A percentile compares a stretch with the other conserved stretches of the same genome.
Conservation (phyloP, 805 yeast genomes). For the Saccharomyces mikatae region DNA sequence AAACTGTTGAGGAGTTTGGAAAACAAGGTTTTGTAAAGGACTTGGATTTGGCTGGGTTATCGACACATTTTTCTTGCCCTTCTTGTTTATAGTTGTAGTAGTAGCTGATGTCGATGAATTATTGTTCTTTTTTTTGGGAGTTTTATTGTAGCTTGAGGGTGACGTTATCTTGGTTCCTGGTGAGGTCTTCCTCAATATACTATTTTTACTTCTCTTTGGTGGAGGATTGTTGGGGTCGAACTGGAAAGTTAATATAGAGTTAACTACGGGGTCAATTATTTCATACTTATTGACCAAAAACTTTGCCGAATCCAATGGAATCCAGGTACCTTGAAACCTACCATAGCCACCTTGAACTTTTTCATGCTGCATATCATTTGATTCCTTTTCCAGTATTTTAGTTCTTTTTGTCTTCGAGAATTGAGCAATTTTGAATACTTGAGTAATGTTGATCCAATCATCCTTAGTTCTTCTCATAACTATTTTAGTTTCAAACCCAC, state of each 20-base stretch:
- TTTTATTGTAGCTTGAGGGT: conserved; percentile 30
- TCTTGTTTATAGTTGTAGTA: conserved; percentile 6
- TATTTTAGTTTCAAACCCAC: conserved; percentile 35
- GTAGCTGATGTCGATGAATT: conserved; percentile 2
- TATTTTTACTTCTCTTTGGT: conserved; percentile 33
- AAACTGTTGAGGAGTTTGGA: conserved; percentile 28
- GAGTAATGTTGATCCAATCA: conserved; percentile 90
- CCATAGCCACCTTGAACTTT: conserved; percentile 85
- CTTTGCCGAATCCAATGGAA: conserved; percentile 59
- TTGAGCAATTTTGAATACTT: conserved; percentile 67
- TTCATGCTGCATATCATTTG: conserved; percentile 62
- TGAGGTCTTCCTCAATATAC: conserved; percentile 24
- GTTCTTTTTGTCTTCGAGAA: conserved; percentile 76
- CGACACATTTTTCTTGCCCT: conserved; percentile 6
- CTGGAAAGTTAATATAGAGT: conserved; percentile 44
- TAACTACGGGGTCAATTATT: conserved; percentile 43
- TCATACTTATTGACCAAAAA: conserved; percentile 46
- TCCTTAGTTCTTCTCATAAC: conserved; percentile 82
- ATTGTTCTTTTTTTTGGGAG: conserved; percentile 22
- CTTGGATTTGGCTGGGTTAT: conserved; percentile 23
- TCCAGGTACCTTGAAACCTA: conserved; percentile 81
- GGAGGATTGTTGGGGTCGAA: conserved; percentile 42
- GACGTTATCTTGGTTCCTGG: conserved; percentile 28
- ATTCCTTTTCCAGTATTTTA: conserved; percentile 65
- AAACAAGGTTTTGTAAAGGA: conserved; percentile 28